These are phyloP conservation scores for Poronia punctata DNA, from an alignment of 495 filamentous ascomycete genomes.

Conservation along the genomic window DNA sequence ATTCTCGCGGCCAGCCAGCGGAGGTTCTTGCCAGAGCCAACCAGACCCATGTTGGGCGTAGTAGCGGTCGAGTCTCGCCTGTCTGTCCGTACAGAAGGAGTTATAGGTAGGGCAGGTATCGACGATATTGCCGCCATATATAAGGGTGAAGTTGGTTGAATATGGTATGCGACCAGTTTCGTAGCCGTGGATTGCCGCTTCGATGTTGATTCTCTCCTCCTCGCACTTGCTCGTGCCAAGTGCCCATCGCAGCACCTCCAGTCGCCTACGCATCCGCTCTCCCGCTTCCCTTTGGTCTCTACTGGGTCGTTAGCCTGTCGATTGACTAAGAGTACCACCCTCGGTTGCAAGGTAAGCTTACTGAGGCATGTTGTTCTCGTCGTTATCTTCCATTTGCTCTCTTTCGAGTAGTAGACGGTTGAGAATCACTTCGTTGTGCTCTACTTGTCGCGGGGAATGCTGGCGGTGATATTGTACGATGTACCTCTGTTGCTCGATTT, in stretches of 20 bases:
- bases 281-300: slow-evolving; percentile 19
- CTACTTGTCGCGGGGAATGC: slow-evolving; percentile 20
- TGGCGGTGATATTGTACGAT: slow-evolving; percentile 25
- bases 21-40: slow-evolving; percentile 47
- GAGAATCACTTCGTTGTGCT: slow-evolving; percentile 20
- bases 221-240: slow-evolving; percentile 29
- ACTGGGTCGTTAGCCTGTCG: slow-evolving; percentile 8
- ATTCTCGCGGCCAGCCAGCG: slow-evolving; percentile 21
- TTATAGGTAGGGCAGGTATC: slow-evolving; percentile 31
- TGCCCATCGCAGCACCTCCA: slow-evolving; percentile 23
- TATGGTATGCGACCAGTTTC: slow-evolving; percentile 32
- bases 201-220: slow-evolving; percentile 36
- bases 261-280: slow-evolving; percentile 24
- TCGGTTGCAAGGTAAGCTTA: slow-evolving; percentile 15
- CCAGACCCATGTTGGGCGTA: slow-evolving; percentile 29
- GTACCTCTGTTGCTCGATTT: slow-evolving; percentile 29
- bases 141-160: slow-evolving; percentile 33
- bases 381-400: slow-evolving; percentile 27
- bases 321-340: slow-evolving; percentile 4
- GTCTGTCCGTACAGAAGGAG: slow-evolving; percentile 31
- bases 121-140: slow-evolving; percentile 41
- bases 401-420: slow-evolving; percentile 27
- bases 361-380: slow-evolving; percentile 34
- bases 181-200: slow-evolving; percentile 38
- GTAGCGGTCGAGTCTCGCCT: slow-evolving; percentile 36